Base-by-base conservation (phyloP, 768 basidiomycete genomes). In the Roridomyces roridus region DNA sequence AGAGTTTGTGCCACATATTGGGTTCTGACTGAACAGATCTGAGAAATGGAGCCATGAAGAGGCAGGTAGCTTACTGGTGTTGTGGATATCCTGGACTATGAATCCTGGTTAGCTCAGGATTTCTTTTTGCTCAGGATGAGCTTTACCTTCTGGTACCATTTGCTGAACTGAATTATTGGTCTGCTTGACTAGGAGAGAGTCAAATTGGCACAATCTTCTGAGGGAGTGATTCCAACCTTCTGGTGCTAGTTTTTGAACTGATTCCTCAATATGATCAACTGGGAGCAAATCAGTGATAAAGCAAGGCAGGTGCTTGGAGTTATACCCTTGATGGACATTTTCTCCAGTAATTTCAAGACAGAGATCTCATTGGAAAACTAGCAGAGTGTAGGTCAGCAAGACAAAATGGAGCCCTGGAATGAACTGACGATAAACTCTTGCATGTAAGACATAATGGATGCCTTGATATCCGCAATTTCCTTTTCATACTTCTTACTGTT, bases 381-480 rank as follows among this genome's bases (percentile, higher is more conserved):
- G 34, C 9, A 35, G 17, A 35, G 34, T 9, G 34, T 17, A 35
- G 17, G 17, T 35, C 17, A 35, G 34, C 9, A 11, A 47, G 46
- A 49, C 47, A 20, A 26, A 2, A 28, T 39, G 20, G 10, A 39
- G 5, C 35, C 24, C 17, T n/a, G n/a, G 35, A n/a, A 48, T 24
- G 35, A n/a, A 37, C 35, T 48, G 18, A 48, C 46, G 15, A 36
- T 48, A 48, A n/a, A 48, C 18, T 48, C 35, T 37, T 48, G 46
- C 24, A 48, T 37, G 23, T 39, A 37, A 39, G 47, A 39, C 40
- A 26, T n/a, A 39, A 49, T 40, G 24, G 47, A 49, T 26, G 23
- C 36, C 25, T 49, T 49, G 47, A 49, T 49, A 26, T 28, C 35
- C 47, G 25, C 24, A n/a, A 49, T 49, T n/a, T 49, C 36, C 21